Evolutionary conservation across 148 eudicot genomes (phyloP).

Genomic region (Silene conica): DNA sequence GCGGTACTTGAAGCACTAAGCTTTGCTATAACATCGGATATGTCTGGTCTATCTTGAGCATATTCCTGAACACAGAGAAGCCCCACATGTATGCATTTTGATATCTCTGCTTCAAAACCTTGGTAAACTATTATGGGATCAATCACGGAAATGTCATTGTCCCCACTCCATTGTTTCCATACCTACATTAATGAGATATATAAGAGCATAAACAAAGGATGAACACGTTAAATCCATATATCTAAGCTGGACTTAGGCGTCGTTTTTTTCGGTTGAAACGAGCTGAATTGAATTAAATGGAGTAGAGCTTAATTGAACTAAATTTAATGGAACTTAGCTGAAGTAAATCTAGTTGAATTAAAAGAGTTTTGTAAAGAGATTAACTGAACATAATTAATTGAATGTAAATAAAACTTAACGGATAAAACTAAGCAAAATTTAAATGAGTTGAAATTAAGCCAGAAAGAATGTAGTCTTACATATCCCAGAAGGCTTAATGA

Average conservation of each 20-base stretch:
- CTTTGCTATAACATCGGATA: constrained; percentile 27
- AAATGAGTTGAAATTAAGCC: too few relatives aligned
- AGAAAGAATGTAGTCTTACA: too few relatives aligned
- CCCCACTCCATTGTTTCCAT: constrained; percentile 34
- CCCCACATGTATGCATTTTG: constrained; percentile 38
- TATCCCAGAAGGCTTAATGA: constrained; percentile 25
- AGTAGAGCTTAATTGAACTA: too few relatives aligned
- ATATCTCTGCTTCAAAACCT: constrained; percentile 17
- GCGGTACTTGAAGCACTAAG: constrained; percentile 18
- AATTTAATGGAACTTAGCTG: too few relatives aligned
- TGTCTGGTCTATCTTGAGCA: constrained; percentile 33
- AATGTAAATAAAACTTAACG: too few relatives aligned
- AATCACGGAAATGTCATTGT: constrained; percentile 11
- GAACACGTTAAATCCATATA: not conserved
- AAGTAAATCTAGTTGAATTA: too few relatives aligned
- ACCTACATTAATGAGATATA: constrained; percentile 16
- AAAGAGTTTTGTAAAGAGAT: too few relatives aligned
- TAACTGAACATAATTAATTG: too few relatives aligned
- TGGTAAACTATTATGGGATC: constrained; percentile 24
- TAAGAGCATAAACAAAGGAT: not conserved
- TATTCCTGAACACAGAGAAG: constrained; percentile 33
- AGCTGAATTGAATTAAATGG: too few relatives aligned
- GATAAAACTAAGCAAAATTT: too few relatives aligned
- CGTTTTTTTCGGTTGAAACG: too few relatives aligned
- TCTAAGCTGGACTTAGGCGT: constrained; percentile 10